Evolutionary conservation across 2,329 filamentous ascomycete species (phyloP), one percentile per base, ranked within the genome.

Genomic region (Colletotrichum aenigma): DNA sequence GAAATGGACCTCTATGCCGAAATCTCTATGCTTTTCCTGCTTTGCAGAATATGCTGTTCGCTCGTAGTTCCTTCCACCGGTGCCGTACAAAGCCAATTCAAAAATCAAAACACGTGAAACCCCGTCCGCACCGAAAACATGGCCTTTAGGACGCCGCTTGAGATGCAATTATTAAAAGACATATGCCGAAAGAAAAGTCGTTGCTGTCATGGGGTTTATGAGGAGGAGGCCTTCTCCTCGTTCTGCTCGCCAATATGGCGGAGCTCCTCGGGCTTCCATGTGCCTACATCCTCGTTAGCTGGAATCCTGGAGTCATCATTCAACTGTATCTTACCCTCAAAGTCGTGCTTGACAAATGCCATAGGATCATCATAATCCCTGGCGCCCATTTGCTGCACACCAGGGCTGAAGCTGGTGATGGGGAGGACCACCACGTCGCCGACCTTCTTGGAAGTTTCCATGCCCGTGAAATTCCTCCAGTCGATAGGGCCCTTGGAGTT

Each of bases 281-380:
- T 93, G 65, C 93, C 93, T 95, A 80, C 24, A 30, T 21, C 32
- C 16, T 15, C 21, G 48, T 74, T 34, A 66, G 64, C 34, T 10
- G 10, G n/a, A 9, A 24, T 24, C 34, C 16, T 36, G 7, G 8
- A n/a, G 10, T 18, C 4, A 26, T n/a, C 18, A 58, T 24, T 24
- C 18, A 8, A 28, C 15, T 9, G 8, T 15, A 66, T 84, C 90
- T 79, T 87, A 97, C 96, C 97, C 88, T 98, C 95, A 84, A 99
- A 99, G 71, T 96, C 93, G 86, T 99, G 97, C 86, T 97, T 96
- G 76, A 99, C 97, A 88, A 98, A 98, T 3, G 97, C 97, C 95
- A 98, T 96, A 2, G 96, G 95, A 83, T 98, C 94, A 79, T 98
- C 95, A 56, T 93, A 90, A 77, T 97, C 96, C 81, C 93, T 93